Evolutionary conservation across 257 asterid species (phyloP).

Genomic region (Dorcoceras hygrometricum): DNA sequence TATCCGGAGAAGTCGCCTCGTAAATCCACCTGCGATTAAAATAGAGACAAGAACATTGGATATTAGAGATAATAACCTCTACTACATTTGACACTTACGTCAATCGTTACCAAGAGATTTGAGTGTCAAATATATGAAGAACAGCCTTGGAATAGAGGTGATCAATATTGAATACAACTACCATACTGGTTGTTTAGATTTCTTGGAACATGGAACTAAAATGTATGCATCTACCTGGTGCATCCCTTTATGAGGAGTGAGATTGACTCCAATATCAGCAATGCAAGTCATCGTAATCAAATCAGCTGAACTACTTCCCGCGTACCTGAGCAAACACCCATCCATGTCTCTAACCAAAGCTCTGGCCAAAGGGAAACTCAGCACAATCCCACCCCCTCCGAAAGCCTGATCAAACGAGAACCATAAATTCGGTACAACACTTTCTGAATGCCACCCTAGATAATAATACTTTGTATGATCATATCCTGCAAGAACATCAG

Average conservation of each 20-base stretch:
- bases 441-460: slow-evolving; percentile 25
- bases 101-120: no score
- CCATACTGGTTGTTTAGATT: not conserved
- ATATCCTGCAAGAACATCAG: slow-evolving; percentile 22
- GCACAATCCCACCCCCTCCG: slow-evolving; percentile 27
- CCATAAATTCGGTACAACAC: slow-evolving; percentile 20
- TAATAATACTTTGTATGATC: slow-evolving; percentile 14
- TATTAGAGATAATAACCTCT: no score
- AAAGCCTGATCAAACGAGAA: slow-evolving; percentile 26
- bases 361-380: slow-evolving; percentile 28
- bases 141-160: no score
- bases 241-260: not conserved
- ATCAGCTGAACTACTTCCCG: not conserved
- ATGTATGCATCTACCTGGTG: not conserved
- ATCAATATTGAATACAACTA: no score
- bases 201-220: not conserved
- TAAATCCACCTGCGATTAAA: slow-evolving; percentile 18
- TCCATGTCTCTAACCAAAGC: slow-evolving; percentile 20
- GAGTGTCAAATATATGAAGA: no score
- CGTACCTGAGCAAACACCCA: not conserved
- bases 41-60: not conserved
- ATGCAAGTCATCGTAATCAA: not conserved
- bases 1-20: slow-evolving; percentile 19
- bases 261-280: not conserved
- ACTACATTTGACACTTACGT: no score